Base-by-base conservation (phyloP, 1,284 basidiomycete species). In the Schizophyllum amplum region DNA sequence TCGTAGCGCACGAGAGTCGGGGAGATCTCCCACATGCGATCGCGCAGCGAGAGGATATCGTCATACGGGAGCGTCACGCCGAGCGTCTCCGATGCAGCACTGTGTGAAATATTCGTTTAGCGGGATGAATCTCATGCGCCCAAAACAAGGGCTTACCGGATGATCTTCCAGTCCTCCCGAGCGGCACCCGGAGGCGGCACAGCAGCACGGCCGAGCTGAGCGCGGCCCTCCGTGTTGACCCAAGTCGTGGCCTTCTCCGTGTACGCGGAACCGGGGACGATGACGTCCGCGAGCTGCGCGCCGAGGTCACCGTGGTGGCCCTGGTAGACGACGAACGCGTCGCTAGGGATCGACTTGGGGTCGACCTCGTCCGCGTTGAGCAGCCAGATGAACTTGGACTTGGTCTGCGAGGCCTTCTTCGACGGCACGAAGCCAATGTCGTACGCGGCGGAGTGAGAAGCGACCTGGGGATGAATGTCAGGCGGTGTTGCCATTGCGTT, bases 261-360 rank as follows among this genome's bases (percentile, higher is more conserved):
- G 77, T 98, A 98, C 1, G 96, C 96, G 23, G 90, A 83, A 24
- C 84, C 94, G 49, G 97, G 97, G 48, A 99, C 75, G 70, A 92
- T 93, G 59, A 99, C 94, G 70, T 99, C 96, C 20, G 97, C 97
- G 54, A 95, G 87, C 68, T 95, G 92, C 2, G 97, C 97, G 54
- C 97, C 96, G 49, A 94, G 80, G 70, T 99, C 97, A 70, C 97
- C 97, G 69, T 99, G 96, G 73, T 98, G 96, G 51, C 97, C 97
- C 72, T 99, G 97, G 75, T 99, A 99, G 15, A 99, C 96, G 51
- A 99, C 96, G 68, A 99, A 99, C 1, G 96, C 94, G 66, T 95
- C 85, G 61, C 85, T 78, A 26, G 97, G 95, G 62, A 99, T 97
- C n/a, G 86, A 84, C 59, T 87, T 83, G 50, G 94, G 90, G 67